Conservation (phyloP, 257 asterid species). For the Capsicum rhomboideum region DNA sequence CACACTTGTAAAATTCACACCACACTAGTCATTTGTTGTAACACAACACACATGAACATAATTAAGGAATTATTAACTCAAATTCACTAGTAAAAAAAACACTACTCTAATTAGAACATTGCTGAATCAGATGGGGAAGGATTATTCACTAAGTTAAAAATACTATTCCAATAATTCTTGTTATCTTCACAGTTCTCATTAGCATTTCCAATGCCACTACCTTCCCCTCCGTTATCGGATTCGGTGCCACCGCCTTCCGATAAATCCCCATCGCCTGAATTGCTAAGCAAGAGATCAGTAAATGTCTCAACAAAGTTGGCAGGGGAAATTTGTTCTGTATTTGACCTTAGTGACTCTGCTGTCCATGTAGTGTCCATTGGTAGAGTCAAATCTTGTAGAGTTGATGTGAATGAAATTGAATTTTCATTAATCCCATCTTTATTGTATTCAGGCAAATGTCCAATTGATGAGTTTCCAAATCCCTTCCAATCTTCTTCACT, state of each 20-base stretch:
- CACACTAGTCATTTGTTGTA: not conserved
- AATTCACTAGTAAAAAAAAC: not conserved
- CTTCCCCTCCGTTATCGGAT: conserved; percentile 32
- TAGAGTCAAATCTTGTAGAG: conserved; percentile 11
- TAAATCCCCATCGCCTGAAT: conserved; percentile 30
- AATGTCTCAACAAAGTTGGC: conserved; percentile 62
- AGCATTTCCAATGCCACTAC: conserved; percentile 3
- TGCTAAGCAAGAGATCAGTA: conserved; percentile 63
- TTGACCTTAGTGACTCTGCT: conserved; percentile 11
- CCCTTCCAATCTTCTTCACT: conserved; percentile 50
- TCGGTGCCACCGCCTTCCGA: conserved; percentile 47
- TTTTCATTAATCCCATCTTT: conserved; percentile 18
- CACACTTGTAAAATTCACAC: not conserved
- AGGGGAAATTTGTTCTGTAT: conserved; percentile 24
- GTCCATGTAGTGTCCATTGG: conserved; percentile 28
- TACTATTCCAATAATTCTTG: conserved; percentile 83
- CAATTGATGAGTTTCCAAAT: conserved; percentile 10
- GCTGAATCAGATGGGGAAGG: conserved; percentile 60
- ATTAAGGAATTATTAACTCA: not conserved
- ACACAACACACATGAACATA: not conserved
- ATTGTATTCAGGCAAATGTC: conserved; percentile 20
- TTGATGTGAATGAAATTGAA: conserved; percentile 23
- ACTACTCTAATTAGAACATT: conserved; percentile 14
- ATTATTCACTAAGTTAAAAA: conserved; percentile 55
- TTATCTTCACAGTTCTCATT: conserved; percentile 52